Percentiles rank a stretch among this genome's conserved stretches.
These are phyloP conservation scores for Microbotryum saponariae DNA, from an alignment of 1,284 basidiomycete species.

Conservation along the genomic window DNA sequence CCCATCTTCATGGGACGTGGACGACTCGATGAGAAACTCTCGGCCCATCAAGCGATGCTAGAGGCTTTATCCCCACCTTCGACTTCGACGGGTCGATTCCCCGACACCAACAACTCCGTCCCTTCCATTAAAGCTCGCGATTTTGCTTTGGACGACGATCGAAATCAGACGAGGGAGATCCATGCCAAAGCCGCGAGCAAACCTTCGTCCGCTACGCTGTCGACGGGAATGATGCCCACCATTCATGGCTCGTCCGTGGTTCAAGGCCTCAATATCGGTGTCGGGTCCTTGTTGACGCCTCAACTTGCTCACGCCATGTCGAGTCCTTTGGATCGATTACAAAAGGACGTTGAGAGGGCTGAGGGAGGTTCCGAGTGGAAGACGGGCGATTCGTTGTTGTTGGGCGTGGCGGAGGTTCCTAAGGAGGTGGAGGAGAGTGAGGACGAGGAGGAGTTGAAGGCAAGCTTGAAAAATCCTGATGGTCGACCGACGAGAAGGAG, in stretches of 20 bases:
- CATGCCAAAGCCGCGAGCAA: constrained; percentile 21
- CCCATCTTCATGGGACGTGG: constrained; percentile 10
- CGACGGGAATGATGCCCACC: constrained; percentile 24
- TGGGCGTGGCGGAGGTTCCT: constrained; percentile 10
- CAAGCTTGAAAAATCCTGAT: not conserved
- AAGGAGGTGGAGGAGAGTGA: constrained; percentile 2
- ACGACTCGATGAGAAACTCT: constrained; percentile 22
- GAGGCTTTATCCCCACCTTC: constrained; percentile 7
- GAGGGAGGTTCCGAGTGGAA: constrained; percentile 9
- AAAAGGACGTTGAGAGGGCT: constrained; percentile 9
- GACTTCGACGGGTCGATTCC: constrained; percentile 6
- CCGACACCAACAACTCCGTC: not conserved
- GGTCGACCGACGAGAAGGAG: constrained; percentile 4
- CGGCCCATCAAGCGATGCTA: constrained; percentile 22
- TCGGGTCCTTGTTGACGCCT: constrained; percentile 20
- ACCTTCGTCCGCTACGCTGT: constrained; percentile 24
- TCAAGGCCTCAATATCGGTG: constrained; percentile 3
- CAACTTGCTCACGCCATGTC: constrained; percentile 23
- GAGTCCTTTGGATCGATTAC: constrained; percentile 24
- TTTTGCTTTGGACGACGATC: not conserved
- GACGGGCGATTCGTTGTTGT: constrained; percentile 18
- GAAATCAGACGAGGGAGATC: constrained; percentile 3
- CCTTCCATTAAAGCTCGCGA: not conserved
- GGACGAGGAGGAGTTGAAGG: not conserved
- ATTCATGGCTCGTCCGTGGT: constrained; percentile 11